Base-by-base conservation (phyloP, 164 flowering plant species). In the Dillenia turbinata region DNA sequence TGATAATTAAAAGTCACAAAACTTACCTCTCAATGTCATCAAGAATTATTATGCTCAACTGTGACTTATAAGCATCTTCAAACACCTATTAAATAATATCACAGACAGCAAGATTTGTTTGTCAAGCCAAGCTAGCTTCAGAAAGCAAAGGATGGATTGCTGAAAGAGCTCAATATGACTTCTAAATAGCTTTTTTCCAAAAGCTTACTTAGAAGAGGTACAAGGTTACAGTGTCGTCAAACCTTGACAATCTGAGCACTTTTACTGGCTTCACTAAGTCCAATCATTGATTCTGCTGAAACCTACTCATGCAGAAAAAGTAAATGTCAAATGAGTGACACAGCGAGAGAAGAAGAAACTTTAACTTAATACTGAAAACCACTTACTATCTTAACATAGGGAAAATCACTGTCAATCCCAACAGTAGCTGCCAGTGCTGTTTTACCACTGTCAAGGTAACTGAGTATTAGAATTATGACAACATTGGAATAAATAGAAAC, bases 1-100 rank as follows among this genome's bases (percentile, higher is more conserved):
- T 43, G 49, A 69, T 56, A 3, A 44, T 52, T 40, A 9, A 73
- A 52, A 64, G 60, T 14, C 52, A 19, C 13, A 44, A 33, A 46
- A 60, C n/a, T 60, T 67, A 90, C 98, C 97, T 87, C 70, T 94
- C 98, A 75, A 94, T 87, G 80, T 87, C 96, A 79, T 94, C 97
- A 70, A 91, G 98, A 72, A 94, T 72, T 57, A 94, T 77, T 44
- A 90, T 83, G 78, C 98, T 90, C 61, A 91, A 72, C 44, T 83
- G 95, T 53, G 98, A 94, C 74, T 79, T 94, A 74, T 94, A 94
- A 44, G 98, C 98, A 84, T 94, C 98, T 80, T 91, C 98, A 73
- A 94, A 94, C 22, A 93, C 96, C 98, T 94, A 65, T 54, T 47
- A 13, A 57, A 49, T 52, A 44, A 66, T 44, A 59, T 14, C 17